These are phyloP conservation scores for Jackrogersella minutella DNA, from an alignment of 495 filamentous ascomycete genomes.

Conservation along the genomic window DNA sequence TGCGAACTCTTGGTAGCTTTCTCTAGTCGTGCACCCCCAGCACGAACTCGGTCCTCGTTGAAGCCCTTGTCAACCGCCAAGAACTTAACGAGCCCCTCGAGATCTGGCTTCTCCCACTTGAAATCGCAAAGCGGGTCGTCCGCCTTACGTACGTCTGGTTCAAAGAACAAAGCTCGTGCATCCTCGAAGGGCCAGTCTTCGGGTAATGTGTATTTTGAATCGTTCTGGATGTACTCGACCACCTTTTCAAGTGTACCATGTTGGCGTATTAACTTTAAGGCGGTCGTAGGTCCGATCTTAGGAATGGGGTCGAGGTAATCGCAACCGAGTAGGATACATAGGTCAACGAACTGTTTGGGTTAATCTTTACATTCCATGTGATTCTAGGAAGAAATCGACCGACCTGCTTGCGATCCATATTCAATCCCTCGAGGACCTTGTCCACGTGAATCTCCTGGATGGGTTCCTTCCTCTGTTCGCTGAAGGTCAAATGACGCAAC, in stretches of 20 bases:
- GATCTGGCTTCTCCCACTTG: constrained; percentile 94
- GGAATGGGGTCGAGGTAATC: constrained; percentile 97
- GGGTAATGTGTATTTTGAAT: constrained; percentile 79
- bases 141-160: constrained; percentile 87
- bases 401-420: constrained; percentile 86
- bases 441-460: constrained; percentile 93
- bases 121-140: constrained; percentile 90
- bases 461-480: constrained; percentile 95
- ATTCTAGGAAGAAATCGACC: neutral
- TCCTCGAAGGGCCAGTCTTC: constrained; percentile 95
- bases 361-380: neutral
- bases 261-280: constrained; percentile 91
- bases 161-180: constrained; percentile 87
- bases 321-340: constrained; percentile 97
- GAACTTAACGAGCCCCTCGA: constrained; percentile 87
- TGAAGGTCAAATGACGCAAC: constrained; percentile 92
- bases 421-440: constrained; percentile 81
- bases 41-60: constrained; percentile 89
- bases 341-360: constrained; percentile 81
- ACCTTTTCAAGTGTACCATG: constrained; percentile 87
- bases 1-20: constrained; percentile 91
- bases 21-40: constrained; percentile 73
- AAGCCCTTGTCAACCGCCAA: constrained; percentile 95
- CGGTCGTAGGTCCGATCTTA: constrained; percentile 89
- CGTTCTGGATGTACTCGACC: constrained; percentile 76